phyloP scores from a whole-genome alignment of 78 protist genomes.

The Dictyostelium citrinum region DNA sequence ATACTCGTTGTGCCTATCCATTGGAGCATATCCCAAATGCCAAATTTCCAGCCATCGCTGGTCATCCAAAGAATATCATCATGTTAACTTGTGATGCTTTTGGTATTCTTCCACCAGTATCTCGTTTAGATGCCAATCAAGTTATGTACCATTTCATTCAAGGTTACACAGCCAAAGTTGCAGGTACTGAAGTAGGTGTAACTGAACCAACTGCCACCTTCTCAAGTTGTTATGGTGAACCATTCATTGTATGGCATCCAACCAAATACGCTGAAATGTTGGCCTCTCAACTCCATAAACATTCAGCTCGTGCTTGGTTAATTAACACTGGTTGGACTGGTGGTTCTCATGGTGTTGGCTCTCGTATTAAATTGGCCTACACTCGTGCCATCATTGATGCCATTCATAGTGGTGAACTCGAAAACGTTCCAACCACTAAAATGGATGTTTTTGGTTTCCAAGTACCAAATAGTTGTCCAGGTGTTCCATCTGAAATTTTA shows the following conservation, averaged over 20 bases:
- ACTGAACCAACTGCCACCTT: conserved; percentile 96
- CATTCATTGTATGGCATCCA: conserved; percentile 97
- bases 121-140: conserved; percentile 89
- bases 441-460: conserved; percentile 84
- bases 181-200: conserved; percentile 97
- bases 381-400: conserved; percentile 96
- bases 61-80: conserved; percentile 95
- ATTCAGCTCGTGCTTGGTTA: conserved; percentile 90
- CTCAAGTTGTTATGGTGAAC: conserved; percentile 96
- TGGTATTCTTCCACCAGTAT: conserved; percentile 98
- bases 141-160: conserved; percentile 96
- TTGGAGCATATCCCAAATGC: conserved; percentile 92
- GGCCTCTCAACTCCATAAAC: conserved; percentile 84
- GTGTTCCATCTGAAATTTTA: conserved; percentile 88
- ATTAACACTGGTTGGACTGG: conserved; percentile 96
- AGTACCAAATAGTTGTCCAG: conserved; percentile 84
- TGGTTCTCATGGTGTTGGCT: conserved; percentile 91
- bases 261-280: conserved; percentile 95
- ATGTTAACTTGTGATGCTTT: conserved; percentile 97
- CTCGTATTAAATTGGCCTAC: conserved; percentile 87
- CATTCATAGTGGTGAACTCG: conserved; percentile 91
- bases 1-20: conserved; percentile 98
- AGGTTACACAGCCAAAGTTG: conserved; percentile 98
- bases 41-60: conserved; percentile 84
- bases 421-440: conserved; percentile 32